phyloP scores from a whole-genome alignment of 306 rosid species.

The Sicyos baderoa region DNA sequence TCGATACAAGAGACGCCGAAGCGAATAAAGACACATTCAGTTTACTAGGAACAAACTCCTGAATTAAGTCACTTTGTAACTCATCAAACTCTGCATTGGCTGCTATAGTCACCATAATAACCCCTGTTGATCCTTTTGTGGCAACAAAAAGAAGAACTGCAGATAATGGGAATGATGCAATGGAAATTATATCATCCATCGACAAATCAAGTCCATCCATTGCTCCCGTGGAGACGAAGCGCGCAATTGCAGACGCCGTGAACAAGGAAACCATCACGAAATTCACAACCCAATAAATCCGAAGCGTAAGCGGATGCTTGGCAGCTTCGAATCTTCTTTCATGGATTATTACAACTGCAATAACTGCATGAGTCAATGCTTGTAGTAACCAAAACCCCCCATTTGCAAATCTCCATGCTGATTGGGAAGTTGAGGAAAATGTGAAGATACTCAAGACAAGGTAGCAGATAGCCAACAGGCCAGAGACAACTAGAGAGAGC shows the following conservation, averaged over 20 bases:
- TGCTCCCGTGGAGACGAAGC: conserved; percentile 33
- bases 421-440: conserved; percentile 25
- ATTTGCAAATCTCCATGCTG: conserved; percentile 43
- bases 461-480: conserved; percentile 40
- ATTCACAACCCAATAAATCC: conserved; percentile 58
- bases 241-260: conserved; percentile 50
- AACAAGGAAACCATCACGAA: conserved; percentile 42
- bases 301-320: conserved; percentile 59
- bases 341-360: conserved; percentile 51
- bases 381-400: conserved; percentile 68
- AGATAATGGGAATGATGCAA: conserved; percentile 49
- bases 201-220: conserved; percentile 27
- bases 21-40: conserved; percentile 53
- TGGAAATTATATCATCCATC: conserved; percentile 53
- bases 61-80: conserved; percentile 25
- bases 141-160: conserved; percentile 46
- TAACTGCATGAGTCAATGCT: conserved; percentile 48
- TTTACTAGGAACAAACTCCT: conserved; percentile 26
- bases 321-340: conserved; percentile 52
- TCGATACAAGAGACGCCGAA: conserved; percentile 63
- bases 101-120: conserved; percentile 27
- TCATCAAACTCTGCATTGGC: conserved; percentile 19
- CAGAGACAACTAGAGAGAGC: conserved; percentile 40
- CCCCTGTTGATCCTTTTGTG: conserved; percentile 59
- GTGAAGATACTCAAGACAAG: conserved; percentile 34